Conservation (phyloP, 768 basidiomycete genomes). For the Calocybe indica region DNA sequence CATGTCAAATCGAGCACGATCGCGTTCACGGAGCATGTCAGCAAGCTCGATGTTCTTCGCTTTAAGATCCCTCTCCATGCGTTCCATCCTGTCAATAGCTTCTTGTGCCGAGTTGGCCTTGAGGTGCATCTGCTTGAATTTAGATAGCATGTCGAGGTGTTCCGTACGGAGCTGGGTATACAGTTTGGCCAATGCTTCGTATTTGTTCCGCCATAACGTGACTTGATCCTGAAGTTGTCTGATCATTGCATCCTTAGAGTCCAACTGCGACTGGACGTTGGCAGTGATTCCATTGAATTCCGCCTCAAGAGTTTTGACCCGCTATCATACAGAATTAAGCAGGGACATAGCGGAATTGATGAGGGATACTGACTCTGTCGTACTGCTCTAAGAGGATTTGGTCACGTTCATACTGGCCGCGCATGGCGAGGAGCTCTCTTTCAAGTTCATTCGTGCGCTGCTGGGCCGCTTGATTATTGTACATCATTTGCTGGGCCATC, state of each 20-base stretch:
- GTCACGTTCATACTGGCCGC: constrained; percentile 96
- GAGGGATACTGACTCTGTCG: constrained; percentile 61
- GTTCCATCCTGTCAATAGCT: constrained; percentile 95
- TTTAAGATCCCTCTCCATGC: constrained; percentile 98
- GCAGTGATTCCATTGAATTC: constrained; percentile 71
- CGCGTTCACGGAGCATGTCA: constrained; percentile 97
- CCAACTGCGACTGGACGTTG: constrained; percentile 81
- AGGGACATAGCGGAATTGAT: constrained; percentile 3
- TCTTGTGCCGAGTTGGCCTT: constrained; percentile 99
- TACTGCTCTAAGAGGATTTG: constrained; percentile 98
- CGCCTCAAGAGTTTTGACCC: constrained; percentile 92
- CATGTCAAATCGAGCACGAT: constrained; percentile 91
- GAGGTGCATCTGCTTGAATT: constrained; percentile 95
- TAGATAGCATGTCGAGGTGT: constrained; percentile 94
- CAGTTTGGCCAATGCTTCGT: constrained; percentile 95
- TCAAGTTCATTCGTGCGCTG: constrained; percentile 78
- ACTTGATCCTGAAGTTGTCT: constrained; percentile 96
- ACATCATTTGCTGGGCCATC: constrained; percentile 71
- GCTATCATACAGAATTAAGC: constrained; percentile 34
- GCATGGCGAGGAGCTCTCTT: constrained; percentile 84
- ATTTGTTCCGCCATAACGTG: constrained; percentile 95
- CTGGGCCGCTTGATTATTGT: constrained; percentile 71
- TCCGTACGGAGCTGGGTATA: constrained; percentile 98
- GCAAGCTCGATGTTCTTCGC: constrained; percentile 98
- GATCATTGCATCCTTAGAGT: constrained; percentile 92